Evolutionary conservation across 495 filamentous ascomycete species (phyloP), one percentile per base, ranked within the genome.

Genomic region (Tuber calosporum): DNA sequence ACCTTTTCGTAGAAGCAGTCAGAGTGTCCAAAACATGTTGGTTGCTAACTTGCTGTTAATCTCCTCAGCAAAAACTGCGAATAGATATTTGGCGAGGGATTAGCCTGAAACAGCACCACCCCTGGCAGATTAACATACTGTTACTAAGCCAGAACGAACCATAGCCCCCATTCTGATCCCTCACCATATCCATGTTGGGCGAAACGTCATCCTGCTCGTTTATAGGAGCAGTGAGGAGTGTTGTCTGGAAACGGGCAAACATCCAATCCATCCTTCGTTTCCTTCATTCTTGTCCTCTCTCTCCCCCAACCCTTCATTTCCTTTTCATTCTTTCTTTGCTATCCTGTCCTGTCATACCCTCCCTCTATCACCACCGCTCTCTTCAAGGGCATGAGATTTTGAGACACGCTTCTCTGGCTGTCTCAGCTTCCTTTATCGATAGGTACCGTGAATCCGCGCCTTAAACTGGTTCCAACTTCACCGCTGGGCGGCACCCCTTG

Each of bases 401-500:
- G 53, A 62, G 53, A 30, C 26, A 62, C 26, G 26, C 53, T 62
- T 62, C 26, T 30, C 26, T 62, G 26, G 34, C 26, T 15, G 53
- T 34, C 15, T 34, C 26, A 34, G 26, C 53, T 62, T 5, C 4
- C 26, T 30, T 62, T 62, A 34, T 62, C 13, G 53, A 30, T 58
- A 58, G 53, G 53, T 34, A n/a, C 53, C 53, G 26, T 34, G 53
- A 62, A 15, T 34, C 26, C 53, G 26, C 13, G 53, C 34, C 3
- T 62, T 62, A 13, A 17, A 30, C 20, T 3, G 11, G 4, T 34
- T 62, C 26, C 34, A 34, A 62, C 34, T 62, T 62, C 53, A 62
- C 53, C 53, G 53, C 53, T 62, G 53, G 26, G 53, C 26, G 53
- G 53, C 53, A 34, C 53, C 53, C 53, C 53, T 62, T 62, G 15